Percentiles rank a stretch among this genome's conserved stretches.
phyloP scores from a whole-genome alignment of 305 asterid genomes.

The Caryopteris hybrid region DNA sequence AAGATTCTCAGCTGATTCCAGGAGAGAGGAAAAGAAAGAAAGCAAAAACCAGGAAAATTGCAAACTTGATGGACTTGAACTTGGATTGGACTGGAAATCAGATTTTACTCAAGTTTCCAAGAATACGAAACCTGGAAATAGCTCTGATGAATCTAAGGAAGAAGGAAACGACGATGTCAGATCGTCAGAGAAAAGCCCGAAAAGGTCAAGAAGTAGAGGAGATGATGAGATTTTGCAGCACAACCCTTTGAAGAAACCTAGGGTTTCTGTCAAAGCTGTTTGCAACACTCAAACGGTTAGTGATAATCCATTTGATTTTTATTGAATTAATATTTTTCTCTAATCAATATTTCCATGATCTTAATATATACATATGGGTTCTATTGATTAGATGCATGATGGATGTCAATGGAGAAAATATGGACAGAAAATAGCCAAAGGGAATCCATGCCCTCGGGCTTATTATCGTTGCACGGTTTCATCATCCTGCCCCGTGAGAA shows the following conservation, averaged over 20 bases:
- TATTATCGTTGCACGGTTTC: slow-evolving; percentile 57
- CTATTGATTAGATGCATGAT: slow-evolving; percentile 42
- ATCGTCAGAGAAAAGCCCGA: slow-evolving; percentile 11
- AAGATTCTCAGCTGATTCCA: slow-evolving; percentile 24
- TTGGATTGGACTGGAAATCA: slow-evolving; percentile 31
- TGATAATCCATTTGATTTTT: background rate
- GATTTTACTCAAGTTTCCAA: background rate
- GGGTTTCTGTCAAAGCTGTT: slow-evolving; percentile 51
- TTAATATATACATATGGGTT: background rate
- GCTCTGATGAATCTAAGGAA: slow-evolving; percentile 28
- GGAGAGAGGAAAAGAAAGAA: background rate
- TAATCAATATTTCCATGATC: background rate
- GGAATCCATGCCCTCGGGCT: slow-evolving; percentile 61
- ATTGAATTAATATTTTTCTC: background rate
- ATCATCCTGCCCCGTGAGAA: slow-evolving; percentile 45
- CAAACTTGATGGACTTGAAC: slow-evolving; percentile 36
- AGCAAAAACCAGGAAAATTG: background rate
- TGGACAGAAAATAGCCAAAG: slow-evolving; percentile 53
- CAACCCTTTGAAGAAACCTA: slow-evolving; percentile 40
- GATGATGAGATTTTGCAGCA: slow-evolving; percentile 31
- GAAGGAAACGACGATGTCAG: background rate
- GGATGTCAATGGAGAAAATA: slow-evolving; percentile 75
- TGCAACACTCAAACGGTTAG: slow-evolving; percentile 49
- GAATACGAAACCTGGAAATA: slow-evolving; percentile 4
- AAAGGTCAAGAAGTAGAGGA: slow-evolving; percentile 24